phyloP scores from a whole-genome alignment of 768 basidiomycete genomes.

The Pseudohyphozyma bogoriensis region DNA sequence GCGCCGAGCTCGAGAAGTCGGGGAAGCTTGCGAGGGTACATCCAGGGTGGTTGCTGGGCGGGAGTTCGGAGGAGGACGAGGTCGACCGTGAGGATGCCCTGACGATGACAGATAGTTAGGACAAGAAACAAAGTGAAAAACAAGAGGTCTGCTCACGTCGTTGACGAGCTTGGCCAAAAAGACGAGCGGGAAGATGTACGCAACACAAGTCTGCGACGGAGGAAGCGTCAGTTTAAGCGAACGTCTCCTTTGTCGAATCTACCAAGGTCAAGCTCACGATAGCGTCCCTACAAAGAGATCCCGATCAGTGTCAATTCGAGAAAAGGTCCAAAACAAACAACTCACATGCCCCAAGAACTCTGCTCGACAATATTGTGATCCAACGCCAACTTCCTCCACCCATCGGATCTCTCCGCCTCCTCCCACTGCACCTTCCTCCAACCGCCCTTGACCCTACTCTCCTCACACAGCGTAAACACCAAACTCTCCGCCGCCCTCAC shows the following conservation, averaged over 20 bases:
- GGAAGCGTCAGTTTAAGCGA: neutral
- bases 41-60: conserved; percentile 19
- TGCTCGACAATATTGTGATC: conserved; percentile 24
- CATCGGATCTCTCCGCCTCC: conserved; percentile 25
- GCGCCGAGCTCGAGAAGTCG: conserved; percentile 28
- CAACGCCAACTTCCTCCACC: conserved; percentile 21
- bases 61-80: conserved; percentile 16
- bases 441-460: conserved; percentile 17
- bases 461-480: conserved; percentile 22
- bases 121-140: neutral
- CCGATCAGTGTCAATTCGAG: too few relatives aligned
- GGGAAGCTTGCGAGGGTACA: conserved; percentile 24
- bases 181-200: conserved; percentile 26
- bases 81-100: conserved; percentile 26
- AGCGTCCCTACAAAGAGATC: neutral
- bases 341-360: conserved; percentile 24
- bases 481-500: conserved; percentile 22
- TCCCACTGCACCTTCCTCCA: conserved; percentile 29
- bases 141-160: conserved; percentile 11
- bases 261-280: conserved; percentile 4
- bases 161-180: conserved; percentile 28
- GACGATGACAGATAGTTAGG: neutral
- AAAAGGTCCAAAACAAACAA: neutral
- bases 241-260: too few relatives aligned
- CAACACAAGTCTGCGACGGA: conserved; percentile 16